Base-by-base conservation (phyloP, 2,329 filamentous ascomycete genomes). In the Cyphellophora europaea region DNA sequence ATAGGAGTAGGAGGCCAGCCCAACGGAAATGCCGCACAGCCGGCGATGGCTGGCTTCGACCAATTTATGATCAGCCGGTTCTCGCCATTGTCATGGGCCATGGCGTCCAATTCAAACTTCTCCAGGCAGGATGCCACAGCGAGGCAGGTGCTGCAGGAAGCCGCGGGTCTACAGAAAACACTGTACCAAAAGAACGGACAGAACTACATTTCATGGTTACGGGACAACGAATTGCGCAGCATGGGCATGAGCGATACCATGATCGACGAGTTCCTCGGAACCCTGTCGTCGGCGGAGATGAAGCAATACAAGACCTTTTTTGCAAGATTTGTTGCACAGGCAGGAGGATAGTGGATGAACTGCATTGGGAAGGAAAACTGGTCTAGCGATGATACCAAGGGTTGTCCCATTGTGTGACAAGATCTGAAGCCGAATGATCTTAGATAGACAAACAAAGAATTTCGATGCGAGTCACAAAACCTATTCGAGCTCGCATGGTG, bases 141-240 rank as follows among this genome's bases (percentile, higher is more conserved):
- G 19, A 83, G 82, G 55, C 82, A 88, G 57, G 83, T 95, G 1
- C 72, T 98, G 25, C 79, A 77, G 36, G 91, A 98, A 63, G 86
- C 93, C 43, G 87, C 87, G 3, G 74, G 72, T 3, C 63, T 98
- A 40, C 87, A 98, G 59, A 86, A 91, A 60, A 80, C 75, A 21
- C 91, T 98, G 43, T 89, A 95, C 54, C 71, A 75, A 48, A 96
- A 96, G 65, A 89, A 85, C 10, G 91, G 91, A 16, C 74, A 82
- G 33, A 71, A 76, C 37, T 96, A 94, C 55, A 71, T 89, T 15
- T 54, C 59, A 21, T 68, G 63, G 47, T 52, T 69, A 21, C 56
- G 63, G 16, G 53, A 52, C 30, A 57, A 56, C 15, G 65, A 69
- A 43, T 42, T 69, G 32, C 62, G 61, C 15, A 57, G 58, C 8